phyloP scores from a whole-genome alignment of 1,139 yeast species.

The Candida gigantensis region DNA sequence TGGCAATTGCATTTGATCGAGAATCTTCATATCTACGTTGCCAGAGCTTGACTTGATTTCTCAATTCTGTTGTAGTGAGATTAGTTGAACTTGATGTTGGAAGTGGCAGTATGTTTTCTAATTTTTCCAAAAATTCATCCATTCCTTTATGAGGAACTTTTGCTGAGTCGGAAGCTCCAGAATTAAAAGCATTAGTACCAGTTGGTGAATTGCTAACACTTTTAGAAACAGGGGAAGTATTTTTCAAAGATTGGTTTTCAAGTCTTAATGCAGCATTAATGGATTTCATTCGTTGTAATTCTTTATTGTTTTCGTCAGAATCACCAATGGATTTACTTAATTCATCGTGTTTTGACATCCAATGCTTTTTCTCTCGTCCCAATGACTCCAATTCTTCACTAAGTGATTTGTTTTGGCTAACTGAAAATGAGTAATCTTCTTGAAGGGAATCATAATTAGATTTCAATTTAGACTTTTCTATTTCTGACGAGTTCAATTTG shows the following conservation, averaged over 20 bases:
- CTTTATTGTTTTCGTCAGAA: conserved; percentile 18
- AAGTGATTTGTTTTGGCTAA: conserved; percentile 25
- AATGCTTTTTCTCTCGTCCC: conserved; percentile 16
- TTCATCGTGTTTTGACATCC: conserved; percentile 14
- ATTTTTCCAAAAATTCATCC: conserved; percentile 31
- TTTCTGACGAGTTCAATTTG: conserved; percentile 12
- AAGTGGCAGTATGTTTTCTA: conserved; percentile 22
- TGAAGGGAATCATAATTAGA: conserved; percentile 23
- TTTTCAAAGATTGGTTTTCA: conserved; percentile 42
- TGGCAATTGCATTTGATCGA: conserved; percentile 31
- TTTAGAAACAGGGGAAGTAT: conserved; percentile 11
- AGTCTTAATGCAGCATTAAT: conserved; percentile 39
- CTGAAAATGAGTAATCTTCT: conserved; percentile 24
- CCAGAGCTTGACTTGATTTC: conserved; percentile 41
- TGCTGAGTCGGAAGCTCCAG: conserved; percentile 6
- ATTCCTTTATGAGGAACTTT: conserved; percentile 19
- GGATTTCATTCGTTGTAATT: conserved; percentile 30
- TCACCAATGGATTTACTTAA: conserved; percentile 12
- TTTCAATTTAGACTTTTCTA: conserved; percentile 21
- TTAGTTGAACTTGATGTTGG: conserved; percentile 17
- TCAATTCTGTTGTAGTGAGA: conserved; percentile 25
- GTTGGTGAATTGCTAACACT: conserved; percentile 5
- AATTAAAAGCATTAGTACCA: conserved; percentile 9
- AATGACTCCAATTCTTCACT: conserved; percentile 25
- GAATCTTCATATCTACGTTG: conserved; percentile 48